A percentile compares a stretch with the other conserved stretches of the same genome.
These are phyloP conservation scores for Aspergillus ustus DNA, from an alignment of 2,329 filamentous ascomycete genomes.

Conservation along the genomic window DNA sequence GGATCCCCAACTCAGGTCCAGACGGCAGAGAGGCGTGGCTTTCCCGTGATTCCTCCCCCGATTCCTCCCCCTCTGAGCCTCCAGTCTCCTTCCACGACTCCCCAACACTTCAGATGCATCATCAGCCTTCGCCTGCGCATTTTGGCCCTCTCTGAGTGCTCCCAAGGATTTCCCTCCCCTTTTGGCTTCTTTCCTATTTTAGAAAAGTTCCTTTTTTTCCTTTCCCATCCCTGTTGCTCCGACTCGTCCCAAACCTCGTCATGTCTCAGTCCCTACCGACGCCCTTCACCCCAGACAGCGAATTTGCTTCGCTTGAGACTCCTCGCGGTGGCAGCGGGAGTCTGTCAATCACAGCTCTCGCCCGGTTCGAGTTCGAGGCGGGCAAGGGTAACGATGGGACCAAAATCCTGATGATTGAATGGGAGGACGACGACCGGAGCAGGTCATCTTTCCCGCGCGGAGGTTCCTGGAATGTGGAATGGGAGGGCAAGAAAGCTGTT, in stretches of 20 bases:
- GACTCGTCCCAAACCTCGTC: background rate
- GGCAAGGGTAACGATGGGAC: constrained; percentile 79
- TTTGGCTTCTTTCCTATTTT: constrained; percentile 13
- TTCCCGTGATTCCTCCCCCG: constrained; percentile 17
- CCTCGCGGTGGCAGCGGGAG: constrained; percentile 30
- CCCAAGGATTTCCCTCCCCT: background rate
- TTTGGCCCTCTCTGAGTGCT: constrained; percentile 11
- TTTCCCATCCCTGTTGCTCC: background rate
- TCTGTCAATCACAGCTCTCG: constrained; percentile 63
- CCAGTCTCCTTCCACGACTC: constrained; percentile 2
- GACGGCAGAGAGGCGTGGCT: background rate
- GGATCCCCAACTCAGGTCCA: background rate
- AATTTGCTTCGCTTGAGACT: constrained; percentile 39
- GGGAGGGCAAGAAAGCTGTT: constrained; percentile 78
- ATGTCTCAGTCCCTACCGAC: constrained; percentile 24
- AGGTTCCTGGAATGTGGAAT: constrained; percentile 76
- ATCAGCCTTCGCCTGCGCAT: constrained; percentile 11
- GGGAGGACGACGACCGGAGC: constrained; percentile 68
- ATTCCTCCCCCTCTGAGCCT: background rate
- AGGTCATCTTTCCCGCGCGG: constrained; percentile 40
- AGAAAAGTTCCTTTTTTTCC: constrained; percentile 16
- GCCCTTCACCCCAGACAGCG: constrained; percentile 37
- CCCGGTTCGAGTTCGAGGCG: constrained; percentile 85
- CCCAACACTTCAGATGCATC: constrained; percentile 16
- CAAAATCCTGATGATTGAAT: constrained; percentile 92